Base-by-base conservation (phyloP, 345 rosid species). In the Ailanthus altissimus region DNA sequence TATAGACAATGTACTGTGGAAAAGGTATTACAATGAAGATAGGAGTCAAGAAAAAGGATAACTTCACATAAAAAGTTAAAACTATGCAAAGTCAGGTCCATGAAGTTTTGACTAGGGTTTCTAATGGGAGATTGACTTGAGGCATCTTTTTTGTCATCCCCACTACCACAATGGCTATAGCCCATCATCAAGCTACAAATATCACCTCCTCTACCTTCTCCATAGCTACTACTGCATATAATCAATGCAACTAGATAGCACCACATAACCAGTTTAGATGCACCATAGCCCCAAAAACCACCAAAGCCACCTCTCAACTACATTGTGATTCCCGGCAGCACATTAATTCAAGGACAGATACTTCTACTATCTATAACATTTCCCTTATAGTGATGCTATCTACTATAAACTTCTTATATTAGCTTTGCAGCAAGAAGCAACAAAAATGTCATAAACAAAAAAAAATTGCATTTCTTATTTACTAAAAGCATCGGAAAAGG, bases 361-460 rank as follows among this genome's bases (percentile, higher is more conserved):
- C 26, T 38, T 32, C 63, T 32, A 11, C 63, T 32, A 11, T 71
- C 5, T 56, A 40, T 38, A 56, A 56, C 18, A 53, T 36, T 20
- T 54, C 63, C n/a, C 63, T 73, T 60, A 26, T 21, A 43, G 25
- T 7, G 25, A 5, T 73, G 25, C 25, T 43, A 20, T 59, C 21
- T 25, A 43, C 36, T 13, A 54, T 25, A 40, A 23, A 46, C 15
- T 25, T 8, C 50, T 25, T 11, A 61, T 45, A 16, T 45, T 47
- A 58, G 53, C 18, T 73, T 59, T 73, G 56, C 56, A 25, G 26
- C 57, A 23, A 25, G 67, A 46, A 26, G 66, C 40, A 58, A 72
- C 53, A 57, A 73, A 32, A 43, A 59, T 16, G 15, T 45, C 61
- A 73, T 25, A 26, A 58, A 28, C 67, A 43, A 32, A 32, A 25